These are phyloP conservation scores for Ceratorhiza oryzae-sativae DNA, from an alignment of 1,284 basidiomycete genomes.

Conservation along the genomic window DNA sequence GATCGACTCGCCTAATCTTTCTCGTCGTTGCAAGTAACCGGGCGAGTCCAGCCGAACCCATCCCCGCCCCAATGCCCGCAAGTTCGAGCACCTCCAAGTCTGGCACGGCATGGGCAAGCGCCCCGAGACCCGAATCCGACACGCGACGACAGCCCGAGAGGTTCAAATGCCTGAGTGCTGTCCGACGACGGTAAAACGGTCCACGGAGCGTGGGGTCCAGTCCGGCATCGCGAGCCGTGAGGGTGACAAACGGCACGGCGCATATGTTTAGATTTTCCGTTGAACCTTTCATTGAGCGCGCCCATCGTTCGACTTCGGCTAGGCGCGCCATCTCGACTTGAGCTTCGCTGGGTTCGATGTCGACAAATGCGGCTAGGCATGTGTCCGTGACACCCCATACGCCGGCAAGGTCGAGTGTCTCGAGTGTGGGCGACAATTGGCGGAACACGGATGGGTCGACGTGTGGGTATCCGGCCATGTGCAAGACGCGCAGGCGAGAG, in stretches of 20 bases:
- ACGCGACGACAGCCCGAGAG: constrained; percentile 78
- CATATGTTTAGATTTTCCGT: background rate
- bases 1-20: constrained; percentile 75
- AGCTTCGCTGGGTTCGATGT: background rate
- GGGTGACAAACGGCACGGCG: constrained; percentile 50
- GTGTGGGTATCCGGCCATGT: constrained; percentile 15
- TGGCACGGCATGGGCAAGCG: constrained; percentile 70
- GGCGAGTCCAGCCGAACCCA: constrained; percentile 76
- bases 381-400: constrained; percentile 15
- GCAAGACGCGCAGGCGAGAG: background rate
- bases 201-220: constrained; percentile 61
- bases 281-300: background rate
- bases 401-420: constrained; percentile 20
- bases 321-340: constrained; percentile 18
- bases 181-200: constrained; percentile 66
- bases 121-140: constrained; percentile 74
- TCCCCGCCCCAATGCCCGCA: constrained; percentile 72
- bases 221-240: constrained; percentile 70
- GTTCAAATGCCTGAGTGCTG: constrained; percentile 76
- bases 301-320: background rate
- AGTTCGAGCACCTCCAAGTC: constrained; percentile 82
- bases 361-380: constrained; percentile 37
- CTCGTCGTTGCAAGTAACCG: constrained; percentile 74
- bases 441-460: background rate
- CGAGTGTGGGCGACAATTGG: constrained; percentile 24